Conservation (phyloP, 139 green algal genomes). For the Yamagishiella unicocca region DNA sequence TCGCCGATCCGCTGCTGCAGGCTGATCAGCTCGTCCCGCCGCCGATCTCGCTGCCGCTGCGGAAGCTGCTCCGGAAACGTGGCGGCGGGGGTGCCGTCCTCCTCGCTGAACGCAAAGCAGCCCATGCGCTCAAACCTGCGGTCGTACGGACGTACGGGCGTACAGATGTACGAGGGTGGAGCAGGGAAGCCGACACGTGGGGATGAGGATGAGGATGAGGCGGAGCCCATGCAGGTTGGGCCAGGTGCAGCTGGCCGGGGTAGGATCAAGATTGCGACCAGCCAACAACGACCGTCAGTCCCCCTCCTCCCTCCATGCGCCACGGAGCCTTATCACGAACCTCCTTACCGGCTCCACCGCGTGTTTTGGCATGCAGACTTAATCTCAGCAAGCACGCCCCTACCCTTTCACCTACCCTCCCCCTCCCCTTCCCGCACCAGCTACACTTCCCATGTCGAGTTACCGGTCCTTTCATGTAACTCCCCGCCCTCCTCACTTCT, state of each 20-base stretch:
- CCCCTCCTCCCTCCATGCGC: neutral
- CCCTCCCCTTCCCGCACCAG: neutral
- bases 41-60: conserved; percentile 58
- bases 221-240: neutral
- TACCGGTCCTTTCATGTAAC: too few species aligned
- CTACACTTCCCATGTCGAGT: too few species aligned
- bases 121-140: conserved; percentile 88
- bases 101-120: conserved; percentile 87
- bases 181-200: neutral
- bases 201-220: neutral
- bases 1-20: conserved; percentile 84
- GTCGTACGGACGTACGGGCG: conserved; percentile 29
- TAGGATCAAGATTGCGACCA: too few species aligned
- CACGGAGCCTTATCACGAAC: too few species aligned
- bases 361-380: too few species aligned
- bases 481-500: too few species aligned
- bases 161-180: neutral
- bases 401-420: neutral
- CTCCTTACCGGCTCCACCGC: too few species aligned
- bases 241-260: too few species aligned
- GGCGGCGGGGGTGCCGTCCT: conserved; percentile 93
- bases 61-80: conserved; percentile 67
- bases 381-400: too few species aligned
- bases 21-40: conserved; percentile 84
- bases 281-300: neutral